A percentile compares a stretch with the other conserved stretches of the same genome.
These are phyloP conservation scores for Albifimbria verrucaria DNA, from an alignment of 2,329 filamentous ascomycete genomes.

Conservation along the genomic window DNA sequence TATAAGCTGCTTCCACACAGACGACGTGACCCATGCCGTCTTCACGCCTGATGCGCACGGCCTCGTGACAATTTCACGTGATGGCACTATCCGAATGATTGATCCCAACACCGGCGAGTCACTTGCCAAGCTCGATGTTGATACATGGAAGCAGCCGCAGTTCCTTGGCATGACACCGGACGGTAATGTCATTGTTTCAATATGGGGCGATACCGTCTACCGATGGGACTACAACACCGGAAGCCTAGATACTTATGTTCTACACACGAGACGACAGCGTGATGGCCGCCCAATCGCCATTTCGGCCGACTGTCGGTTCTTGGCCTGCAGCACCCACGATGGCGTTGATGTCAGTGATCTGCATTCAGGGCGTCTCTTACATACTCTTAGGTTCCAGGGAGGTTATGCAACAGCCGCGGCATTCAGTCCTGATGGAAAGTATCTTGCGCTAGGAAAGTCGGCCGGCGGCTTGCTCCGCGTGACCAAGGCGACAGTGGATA, in stretches of 20 bases:
- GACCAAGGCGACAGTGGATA: conserved; percentile 21
- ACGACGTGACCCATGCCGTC: conserved; percentile 21
- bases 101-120: conserved; percentile 13
- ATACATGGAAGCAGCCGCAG: conserved; percentile 22
- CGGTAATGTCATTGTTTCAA: conserved; percentile 24
- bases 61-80: conserved; percentile 20
- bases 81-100: conserved; percentile 24
- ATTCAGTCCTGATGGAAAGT: conserved; percentile 25
- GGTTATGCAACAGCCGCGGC: conserved; percentile 27
- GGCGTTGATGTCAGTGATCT: conserved; percentile 32
- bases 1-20: conserved; percentile 15
- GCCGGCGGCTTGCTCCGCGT: conserved; percentile 16
- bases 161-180: conserved; percentile 24
- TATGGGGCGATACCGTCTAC: conserved; percentile 32
- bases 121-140: conserved; percentile 24
- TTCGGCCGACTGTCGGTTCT: conserved; percentile 31
- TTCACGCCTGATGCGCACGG: conserved; percentile 21
- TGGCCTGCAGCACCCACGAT: conserved; percentile 31
- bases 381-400: conserved; percentile 24
- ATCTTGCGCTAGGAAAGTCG: conserved; percentile 28
- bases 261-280: conserved; percentile 23
- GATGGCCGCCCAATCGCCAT: conserved; percentile 34
- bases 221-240: conserved; percentile 28
- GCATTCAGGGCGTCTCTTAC: conserved; percentile 28
- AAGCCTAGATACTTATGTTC: conserved; percentile 25